Percentiles rank a stretch among this genome's conserved stretches.
phyloP scores from a whole-genome alignment of 129 eudicot species.

The Apium graveolens region DNA sequence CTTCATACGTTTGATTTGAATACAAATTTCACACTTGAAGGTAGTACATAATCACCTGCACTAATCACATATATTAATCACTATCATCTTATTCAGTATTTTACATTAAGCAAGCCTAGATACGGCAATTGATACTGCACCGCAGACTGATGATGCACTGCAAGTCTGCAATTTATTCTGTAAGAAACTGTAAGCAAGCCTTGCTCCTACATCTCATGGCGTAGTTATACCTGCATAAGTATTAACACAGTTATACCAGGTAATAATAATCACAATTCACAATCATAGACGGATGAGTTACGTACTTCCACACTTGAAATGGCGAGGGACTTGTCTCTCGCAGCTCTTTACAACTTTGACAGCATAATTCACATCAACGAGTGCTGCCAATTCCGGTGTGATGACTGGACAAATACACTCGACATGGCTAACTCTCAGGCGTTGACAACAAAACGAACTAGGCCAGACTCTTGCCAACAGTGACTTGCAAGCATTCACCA shows the following conservation, averaged over 20 bases:
- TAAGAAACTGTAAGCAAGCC: background rate
- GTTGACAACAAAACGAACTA: slow-evolving; percentile 28
- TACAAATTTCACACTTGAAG: too few relatives aligned
- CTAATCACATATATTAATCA: background rate
- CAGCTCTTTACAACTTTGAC: slow-evolving; percentile 32
- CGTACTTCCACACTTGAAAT: slow-evolving; percentile 48
- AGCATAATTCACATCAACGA: slow-evolving; percentile 22
- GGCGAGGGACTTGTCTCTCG: slow-evolving; percentile 47
- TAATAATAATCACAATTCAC: too few relatives aligned
- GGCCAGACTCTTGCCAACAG: slow-evolving; percentile 29
- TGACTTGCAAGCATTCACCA: slow-evolving; percentile 29
- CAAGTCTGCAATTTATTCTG: background rate
- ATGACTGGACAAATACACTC: slow-evolving; percentile 40
- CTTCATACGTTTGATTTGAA: background rate
- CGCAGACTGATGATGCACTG: background rate
- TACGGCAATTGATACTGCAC: too few relatives aligned
- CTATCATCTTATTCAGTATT: background rate
- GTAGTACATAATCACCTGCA: background rate
- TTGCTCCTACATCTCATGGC: background rate
- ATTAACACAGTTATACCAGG: background rate
- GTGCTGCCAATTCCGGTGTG: slow-evolving; percentile 35
- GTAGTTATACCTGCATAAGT: background rate
- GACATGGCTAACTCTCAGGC: slow-evolving; percentile 30
- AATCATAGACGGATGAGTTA: background rate
- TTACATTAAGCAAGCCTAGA: background rate